Evolutionary conservation across 768 basidiomycete genomes (phyloP), one percentile per base, ranked within the genome.

Genomic region (Ramaria sp.): DNA sequence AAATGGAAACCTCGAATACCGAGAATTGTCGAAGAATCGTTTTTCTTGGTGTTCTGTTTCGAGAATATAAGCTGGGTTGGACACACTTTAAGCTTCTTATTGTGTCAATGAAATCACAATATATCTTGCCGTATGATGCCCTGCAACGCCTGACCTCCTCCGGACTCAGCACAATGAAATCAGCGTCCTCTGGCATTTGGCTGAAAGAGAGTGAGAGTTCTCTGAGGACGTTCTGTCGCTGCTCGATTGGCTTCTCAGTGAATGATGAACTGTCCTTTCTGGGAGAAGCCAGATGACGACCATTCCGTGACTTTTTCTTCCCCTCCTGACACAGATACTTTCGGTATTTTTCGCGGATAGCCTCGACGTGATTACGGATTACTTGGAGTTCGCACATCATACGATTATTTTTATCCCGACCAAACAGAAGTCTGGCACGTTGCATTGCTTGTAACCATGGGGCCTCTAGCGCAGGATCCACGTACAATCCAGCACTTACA

Each of bases 161-260:
- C 25, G 42, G 43, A 22, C 53, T 55, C 7, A 55, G 27, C 24
- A 15, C 15, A 25, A 55, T 30, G 18, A 50, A 50, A 12, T 32
- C 32, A 22, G 44, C 9, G 13, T 47, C 38, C 28, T 53, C 41
- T 0, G 75, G 76, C 5, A 49, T 58, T 9, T 65, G 59, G 8
- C 61, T 56, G 57, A 79, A 79, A n/a, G 63, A 59, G 47, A 63
- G 62, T 1, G 79, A 78, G 27, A 76, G 59, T 3, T 56, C 45
- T 16, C 78, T 72, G 5, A 78, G 61, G 10, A 65, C 60, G 56
- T 81, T 76, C 57, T 81, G 79, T 6, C 78, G 70, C 9, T 48
- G 47, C 58, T 75, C 71, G 48, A 80, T 79, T 0, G 65, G 61
- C 5, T 64, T 61, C 0, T 57, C 56, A 2, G 73, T 72, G 59